Conservation (phyloP, 352 stramenopile genomes). For the Phytophthora tentaculata region DNA sequence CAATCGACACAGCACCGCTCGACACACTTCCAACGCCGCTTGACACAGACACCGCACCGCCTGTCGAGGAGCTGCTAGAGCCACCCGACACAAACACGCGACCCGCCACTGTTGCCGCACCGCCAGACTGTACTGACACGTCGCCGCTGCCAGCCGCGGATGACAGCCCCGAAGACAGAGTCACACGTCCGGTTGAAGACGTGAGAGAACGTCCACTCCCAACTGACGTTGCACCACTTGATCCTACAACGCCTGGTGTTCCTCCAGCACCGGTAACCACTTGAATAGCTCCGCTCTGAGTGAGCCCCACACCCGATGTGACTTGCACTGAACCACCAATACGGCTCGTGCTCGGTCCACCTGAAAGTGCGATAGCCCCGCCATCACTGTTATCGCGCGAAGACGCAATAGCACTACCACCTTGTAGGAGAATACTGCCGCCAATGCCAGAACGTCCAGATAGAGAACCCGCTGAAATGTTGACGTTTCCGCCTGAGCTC, state of each 20-base stretch:
- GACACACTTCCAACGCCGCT: neutral
- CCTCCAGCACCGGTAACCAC: conserved; percentile 7
- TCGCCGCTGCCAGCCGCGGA: neutral
- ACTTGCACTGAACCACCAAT: conserved; percentile 19
- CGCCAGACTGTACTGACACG: neutral
- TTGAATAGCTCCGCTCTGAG: conserved; percentile 13
- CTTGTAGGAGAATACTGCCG: conserved; percentile 16
- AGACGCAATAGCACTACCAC: conserved; percentile 12
- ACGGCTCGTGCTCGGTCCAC: conserved; percentile 15
- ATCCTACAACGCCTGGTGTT: conserved; percentile 1
- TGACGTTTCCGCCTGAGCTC: conserved; percentile 22
- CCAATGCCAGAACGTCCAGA: conserved; percentile 15
- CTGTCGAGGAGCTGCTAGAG: neutral
- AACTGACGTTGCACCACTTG: conserved; percentile 12
- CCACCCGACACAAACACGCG: neutral
- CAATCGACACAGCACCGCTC: neutral
- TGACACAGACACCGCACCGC: neutral
- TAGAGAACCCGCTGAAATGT: conserved; percentile 18
- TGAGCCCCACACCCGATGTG: conserved; percentile 15
- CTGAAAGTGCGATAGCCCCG: conserved; percentile 4
- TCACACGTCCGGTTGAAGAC: conserved; percentile 6
- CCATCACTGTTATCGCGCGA: conserved; percentile 15
- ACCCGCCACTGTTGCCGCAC: neutral
- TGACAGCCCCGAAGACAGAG: neutral
- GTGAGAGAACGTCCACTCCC: conserved; percentile 2